phyloP scores from a whole-genome alignment of 1,284 basidiomycete genomes.

The Pseudomicrostroma phylloplanum region DNA sequence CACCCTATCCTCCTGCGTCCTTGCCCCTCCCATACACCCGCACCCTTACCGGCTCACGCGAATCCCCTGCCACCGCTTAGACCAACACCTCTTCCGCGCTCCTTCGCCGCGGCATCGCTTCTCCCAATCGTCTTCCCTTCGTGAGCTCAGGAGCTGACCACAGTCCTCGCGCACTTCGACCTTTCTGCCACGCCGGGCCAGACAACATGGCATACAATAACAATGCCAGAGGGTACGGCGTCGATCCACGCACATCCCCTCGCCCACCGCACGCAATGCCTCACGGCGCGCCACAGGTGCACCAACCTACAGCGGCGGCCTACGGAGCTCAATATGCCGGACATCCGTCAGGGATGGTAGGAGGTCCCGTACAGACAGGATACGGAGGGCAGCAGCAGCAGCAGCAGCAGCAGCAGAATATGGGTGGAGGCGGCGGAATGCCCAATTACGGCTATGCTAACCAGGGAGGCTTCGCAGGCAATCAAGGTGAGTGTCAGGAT shows the following conservation, averaged over 20 bases:
- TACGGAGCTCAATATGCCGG: slow-evolving; percentile 35
- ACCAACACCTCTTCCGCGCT: no score
- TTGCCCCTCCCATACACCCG: no score
- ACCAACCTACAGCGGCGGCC: slow-evolving; percentile 39
- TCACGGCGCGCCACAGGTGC: slow-evolving; percentile 23
- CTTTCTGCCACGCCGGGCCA: no score
- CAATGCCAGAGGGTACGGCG: neutral
- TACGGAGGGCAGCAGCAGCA: slow-evolving; percentile 5
- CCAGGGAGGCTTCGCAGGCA: slow-evolving; percentile 43
- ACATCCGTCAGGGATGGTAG: no score
- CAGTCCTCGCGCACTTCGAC: no score
- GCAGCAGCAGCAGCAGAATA: slow-evolving; percentile 4
- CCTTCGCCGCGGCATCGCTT: no score
- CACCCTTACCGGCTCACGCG: no score
- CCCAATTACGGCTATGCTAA: slow-evolving; percentile 27
- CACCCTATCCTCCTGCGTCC: no score
- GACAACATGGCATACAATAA: slow-evolving; percentile 4
- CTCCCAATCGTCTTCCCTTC: no score
- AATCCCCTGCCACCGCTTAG: no score
- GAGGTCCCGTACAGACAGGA: neutral
- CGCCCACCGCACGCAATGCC: slow-evolving; percentile 1
- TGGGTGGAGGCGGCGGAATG: slow-evolving; percentile 7
- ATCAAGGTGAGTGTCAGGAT: slow-evolving; percentile 31
- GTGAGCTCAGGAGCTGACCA: no score
- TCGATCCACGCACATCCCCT: slow-evolving; percentile 1